Conservation (phyloP, 352 stramenopile species). For the Pythium plurisporium region DNA sequence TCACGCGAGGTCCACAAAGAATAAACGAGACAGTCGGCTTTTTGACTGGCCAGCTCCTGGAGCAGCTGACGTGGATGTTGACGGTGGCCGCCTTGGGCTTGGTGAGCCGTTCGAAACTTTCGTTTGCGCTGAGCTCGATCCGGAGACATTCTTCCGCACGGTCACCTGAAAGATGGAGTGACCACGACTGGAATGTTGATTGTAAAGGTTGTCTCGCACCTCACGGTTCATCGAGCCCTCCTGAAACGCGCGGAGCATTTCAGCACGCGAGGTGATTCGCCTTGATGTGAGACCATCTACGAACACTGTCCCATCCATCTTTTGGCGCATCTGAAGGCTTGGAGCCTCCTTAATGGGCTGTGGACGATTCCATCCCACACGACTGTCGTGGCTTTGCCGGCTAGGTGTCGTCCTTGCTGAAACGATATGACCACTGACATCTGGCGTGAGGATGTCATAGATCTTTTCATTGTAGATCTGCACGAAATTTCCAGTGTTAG, state of each 20-base stretch:
- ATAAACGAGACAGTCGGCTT: conserved; percentile 48
- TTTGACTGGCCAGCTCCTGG: neutral
- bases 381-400: conserved; percentile 14
- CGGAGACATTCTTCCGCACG: conserved; percentile 30
- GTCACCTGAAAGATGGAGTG: conserved; percentile 76
- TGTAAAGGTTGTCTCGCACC: conserved; percentile 70
- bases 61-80: neutral
- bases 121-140: neutral
- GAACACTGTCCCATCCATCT: conserved; percentile 62
- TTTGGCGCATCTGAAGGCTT: conserved; percentile 56
- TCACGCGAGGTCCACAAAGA: conserved; percentile 74
- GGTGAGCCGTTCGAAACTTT: neutral
- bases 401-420: neutral
- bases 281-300: conserved; percentile 61
- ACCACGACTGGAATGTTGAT: conserved; percentile 60
- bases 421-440: neutral
- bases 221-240: conserved; percentile 65
- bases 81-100: conserved; percentile 1
- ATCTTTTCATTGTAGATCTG: conserved; percentile 83
- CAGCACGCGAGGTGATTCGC: conserved; percentile 32
- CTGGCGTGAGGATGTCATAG: conserved; percentile 56
- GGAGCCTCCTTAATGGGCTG: conserved; percentile 40
- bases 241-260: conserved; percentile 56
- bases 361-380: conserved; percentile 50
- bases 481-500: conserved; percentile 61